Conservation (phyloP, 176 grass and related monocot species). For the Oryza meridionalis region DNA sequence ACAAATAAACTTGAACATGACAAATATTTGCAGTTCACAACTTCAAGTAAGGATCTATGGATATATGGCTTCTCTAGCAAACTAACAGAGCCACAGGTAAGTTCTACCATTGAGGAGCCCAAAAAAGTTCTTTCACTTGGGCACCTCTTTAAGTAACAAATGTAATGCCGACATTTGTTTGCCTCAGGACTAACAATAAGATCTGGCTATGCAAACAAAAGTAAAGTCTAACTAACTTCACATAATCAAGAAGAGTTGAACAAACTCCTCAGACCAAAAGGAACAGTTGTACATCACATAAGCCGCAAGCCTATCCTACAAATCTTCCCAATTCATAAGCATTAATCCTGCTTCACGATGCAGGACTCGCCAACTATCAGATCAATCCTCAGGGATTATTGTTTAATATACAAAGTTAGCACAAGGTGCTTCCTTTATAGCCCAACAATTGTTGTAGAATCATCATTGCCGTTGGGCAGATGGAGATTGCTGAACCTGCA, state of each 20-base stretch:
- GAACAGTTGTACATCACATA: constrained; percentile 49
- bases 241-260: constrained; percentile 27
- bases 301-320: constrained; percentile 49
- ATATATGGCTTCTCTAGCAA: constrained; percentile 35
- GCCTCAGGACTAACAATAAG: constrained; percentile 34
- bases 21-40: constrained; percentile 38
- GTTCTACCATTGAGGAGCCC: constrained; percentile 21
- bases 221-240: constrained; percentile 41
- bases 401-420: constrained; percentile 66
- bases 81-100: not conserved
- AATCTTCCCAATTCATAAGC: constrained; percentile 25
- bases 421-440: constrained; percentile 47
- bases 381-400: constrained; percentile 32
- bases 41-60: constrained; percentile 24
- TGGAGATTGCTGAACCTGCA: constrained; percentile 75
- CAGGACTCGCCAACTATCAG: constrained; percentile 32
- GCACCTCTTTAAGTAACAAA: constrained; percentile 5
- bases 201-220: not conserved
- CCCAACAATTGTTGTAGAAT: constrained; percentile 20
- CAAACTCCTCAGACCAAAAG: constrained; percentile 36
- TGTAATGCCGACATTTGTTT: constrained; percentile 1
- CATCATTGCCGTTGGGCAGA: constrained; percentile 72
- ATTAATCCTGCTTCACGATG: constrained; percentile 32
- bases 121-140: constrained; percentile 8
- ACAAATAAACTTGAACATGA: constrained; percentile 1